Percentiles rank a stretch among this genome's conserved stretches.
These are phyloP conservation scores for Alternaria ventricosa DNA, from an alignment of 2,329 filamentous ascomycete species.

Conservation along the genomic window DNA sequence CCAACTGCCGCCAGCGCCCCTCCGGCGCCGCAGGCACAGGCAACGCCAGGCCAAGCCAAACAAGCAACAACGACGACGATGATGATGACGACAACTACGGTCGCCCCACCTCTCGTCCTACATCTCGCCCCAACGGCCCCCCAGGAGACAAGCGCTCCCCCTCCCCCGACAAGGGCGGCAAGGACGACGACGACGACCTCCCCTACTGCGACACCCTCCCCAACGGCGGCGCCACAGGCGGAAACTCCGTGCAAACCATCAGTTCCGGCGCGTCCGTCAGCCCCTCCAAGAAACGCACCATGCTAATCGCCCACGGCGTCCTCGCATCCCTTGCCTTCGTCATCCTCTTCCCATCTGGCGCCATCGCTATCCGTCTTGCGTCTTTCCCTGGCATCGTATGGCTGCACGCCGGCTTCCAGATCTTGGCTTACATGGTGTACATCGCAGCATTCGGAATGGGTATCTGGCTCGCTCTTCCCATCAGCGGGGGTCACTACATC, in stretches of 20 bases:
- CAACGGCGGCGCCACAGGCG: constrained; percentile 8
- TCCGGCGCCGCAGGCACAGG: constrained; percentile 15
- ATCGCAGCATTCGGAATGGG: constrained; percentile 60
- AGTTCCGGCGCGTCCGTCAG: background rate
- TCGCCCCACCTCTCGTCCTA: constrained; percentile 25
- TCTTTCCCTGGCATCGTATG: constrained; percentile 53
- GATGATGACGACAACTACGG: constrained; percentile 1
- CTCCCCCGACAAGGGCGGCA: background rate
- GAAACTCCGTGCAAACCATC: constrained; percentile 27
- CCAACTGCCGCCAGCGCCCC: constrained; percentile 42
- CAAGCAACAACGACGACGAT: background rate
- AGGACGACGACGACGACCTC: constrained; percentile 6
- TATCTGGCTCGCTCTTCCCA: constrained; percentile 29
- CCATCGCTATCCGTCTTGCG: constrained; percentile 52
- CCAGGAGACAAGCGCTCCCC: constrained; percentile 16
- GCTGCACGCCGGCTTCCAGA: constrained; percentile 56
- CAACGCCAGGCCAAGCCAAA: background rate
- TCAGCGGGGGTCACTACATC: constrained; percentile 41
- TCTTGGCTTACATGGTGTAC: constrained; percentile 56
- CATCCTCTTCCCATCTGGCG: constrained; percentile 54
- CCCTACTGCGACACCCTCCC: constrained; percentile 39
- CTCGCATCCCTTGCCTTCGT: constrained; percentile 54
- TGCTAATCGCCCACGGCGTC: constrained; percentile 53
- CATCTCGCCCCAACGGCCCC: constrained; percentile 16
- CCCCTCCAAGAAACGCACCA: constrained; percentile 25